Evolutionary conservation across 441 rosid species (phyloP), one percentile per base, ranked within the genome.

Genomic region (Erodium texanum): DNA sequence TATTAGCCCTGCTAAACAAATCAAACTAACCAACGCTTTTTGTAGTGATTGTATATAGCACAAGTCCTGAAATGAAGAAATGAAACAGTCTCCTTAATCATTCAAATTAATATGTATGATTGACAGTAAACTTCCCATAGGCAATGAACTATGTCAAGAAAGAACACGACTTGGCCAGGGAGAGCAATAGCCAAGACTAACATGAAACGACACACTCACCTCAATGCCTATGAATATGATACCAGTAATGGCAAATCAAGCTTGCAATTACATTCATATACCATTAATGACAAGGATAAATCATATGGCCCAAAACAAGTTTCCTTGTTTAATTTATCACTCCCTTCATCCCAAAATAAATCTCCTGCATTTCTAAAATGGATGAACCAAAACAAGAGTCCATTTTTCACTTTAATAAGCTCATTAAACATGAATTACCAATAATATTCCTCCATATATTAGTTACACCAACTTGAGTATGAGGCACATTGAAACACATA

Each of bases 1-100:
- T 79, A 54, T 54, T 54, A 54, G 61, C 61, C 61, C 36, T 6
- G 61, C 23, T 6, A 54, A 54, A 54, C 23, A 23, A 54, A 54
- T 54, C 61, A 54, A 9, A 54, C 61, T 54, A 54, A 32, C 61
- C 61, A 54, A 18, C 61, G n/a, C 61, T 54, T 54, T 16, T 16
- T 18, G 23, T 11, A 54, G 61, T 7, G 61, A 54, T 19, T 54
- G 61, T 16, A 16, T 54, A 54, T 15, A 18, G 2, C 61, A 54
- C 23, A 5, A 16, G 61, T 54, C 61, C 61, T 54, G 61, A 54
- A 54, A 54, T 54, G 61, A 54, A 54, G 20, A 54, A 54, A 18
- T 54, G 3, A 19, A 0, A 54, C 7, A 54, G 18, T 18, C 9
- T 54, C 61, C 18, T 54, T 54, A 54, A 54, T 23, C 23, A 7